These are phyloP conservation scores for Paramyrothecium roridum DNA, from an alignment of 2,329 filamentous ascomycete genomes.

Conservation along the genomic window DNA sequence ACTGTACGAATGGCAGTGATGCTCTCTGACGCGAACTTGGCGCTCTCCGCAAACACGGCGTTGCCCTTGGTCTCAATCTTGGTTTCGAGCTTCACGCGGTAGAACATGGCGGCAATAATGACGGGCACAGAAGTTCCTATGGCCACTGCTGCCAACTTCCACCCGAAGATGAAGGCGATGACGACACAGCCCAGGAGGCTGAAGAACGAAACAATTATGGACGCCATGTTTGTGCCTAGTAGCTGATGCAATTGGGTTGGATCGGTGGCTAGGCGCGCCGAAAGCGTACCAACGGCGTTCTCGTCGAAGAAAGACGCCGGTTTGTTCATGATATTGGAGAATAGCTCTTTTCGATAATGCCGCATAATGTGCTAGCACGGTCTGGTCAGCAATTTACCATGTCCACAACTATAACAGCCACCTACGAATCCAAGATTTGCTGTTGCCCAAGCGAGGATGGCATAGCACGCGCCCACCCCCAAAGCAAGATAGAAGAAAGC, in stretches of 20 bases:
- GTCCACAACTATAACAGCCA: no score
- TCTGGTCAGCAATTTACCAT: no score
- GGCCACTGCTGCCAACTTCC: not conserved
- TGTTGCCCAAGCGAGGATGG: not conserved
- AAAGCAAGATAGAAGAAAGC: not conserved
- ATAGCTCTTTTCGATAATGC: not conserved
- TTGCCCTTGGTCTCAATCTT: not conserved
- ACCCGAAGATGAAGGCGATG: not conserved
- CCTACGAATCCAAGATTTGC: not conserved
- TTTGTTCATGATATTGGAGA: not conserved
- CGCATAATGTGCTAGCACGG: not conserved
- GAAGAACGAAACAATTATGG: not conserved
- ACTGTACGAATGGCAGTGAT: not conserved
- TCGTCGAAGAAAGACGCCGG: not conserved
- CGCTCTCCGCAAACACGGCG: not conserved
- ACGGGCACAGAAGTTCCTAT: not conserved
- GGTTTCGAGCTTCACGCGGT: not conserved
- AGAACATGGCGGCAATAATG: not conserved
- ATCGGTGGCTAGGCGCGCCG: not conserved
- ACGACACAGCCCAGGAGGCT: not conserved
- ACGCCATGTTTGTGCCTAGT: not conserved
- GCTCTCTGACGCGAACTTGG: not conserved
- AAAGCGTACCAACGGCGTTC: not conserved
- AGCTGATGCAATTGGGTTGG: not conserved
- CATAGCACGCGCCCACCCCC: not conserved